phyloP scores from a whole-genome alignment of 208 protist species.

The Porcisia deanei region DNA sequence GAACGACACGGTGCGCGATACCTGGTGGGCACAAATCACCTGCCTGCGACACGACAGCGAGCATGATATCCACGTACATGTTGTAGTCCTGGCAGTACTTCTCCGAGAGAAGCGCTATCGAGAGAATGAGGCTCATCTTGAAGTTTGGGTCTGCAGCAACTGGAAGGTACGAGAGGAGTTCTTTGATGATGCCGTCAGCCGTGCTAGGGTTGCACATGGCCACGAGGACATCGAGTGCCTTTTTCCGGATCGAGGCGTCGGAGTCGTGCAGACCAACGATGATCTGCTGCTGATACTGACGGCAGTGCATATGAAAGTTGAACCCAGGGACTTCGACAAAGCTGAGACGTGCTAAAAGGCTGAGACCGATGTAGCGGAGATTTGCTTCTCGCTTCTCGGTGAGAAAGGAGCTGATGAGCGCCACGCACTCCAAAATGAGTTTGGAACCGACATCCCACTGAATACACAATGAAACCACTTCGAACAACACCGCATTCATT shows the following conservation, averaged over 20 bases:
- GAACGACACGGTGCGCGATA: slow-evolving; percentile 91
- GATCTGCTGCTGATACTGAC: slow-evolving; percentile 93
- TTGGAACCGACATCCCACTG: slow-evolving; percentile 86
- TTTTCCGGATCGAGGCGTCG: slow-evolving; percentile 97
- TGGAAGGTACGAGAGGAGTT: slow-evolving; percentile 93
- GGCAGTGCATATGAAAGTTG: slow-evolving; percentile 74
- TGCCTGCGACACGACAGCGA: slow-evolving; percentile 95
- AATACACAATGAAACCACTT: slow-evolving; percentile 95
- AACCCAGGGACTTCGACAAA: slow-evolving; percentile 53
- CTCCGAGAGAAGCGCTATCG: slow-evolving; percentile 96
- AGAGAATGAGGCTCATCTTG: slow-evolving; percentile 95
- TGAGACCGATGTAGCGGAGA: slow-evolving; percentile 90
- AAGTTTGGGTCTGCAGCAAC: slow-evolving; percentile 89
- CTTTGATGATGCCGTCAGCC: slow-evolving; percentile 90
- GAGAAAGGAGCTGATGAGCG: slow-evolving; percentile 90
- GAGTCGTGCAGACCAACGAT: slow-evolving; percentile 93
- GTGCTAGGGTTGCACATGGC: slow-evolving; percentile 96
- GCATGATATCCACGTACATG: slow-evolving; percentile 96
- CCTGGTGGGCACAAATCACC: slow-evolving; percentile 96
- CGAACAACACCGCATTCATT: slow-evolving; percentile 97
- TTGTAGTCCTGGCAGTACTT: slow-evolving; percentile 93
- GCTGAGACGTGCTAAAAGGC: slow-evolving; percentile 76
- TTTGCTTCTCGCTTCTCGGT: slow-evolving; percentile 91
- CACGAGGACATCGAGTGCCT: slow-evolving; percentile 98
- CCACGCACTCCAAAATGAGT: slow-evolving; percentile 76